Evolutionary conservation across 495 filamentous ascomycete genomes (phyloP), one percentile per base, ranked within the genome.

Genomic region (Trichodelitschia bisporula): DNA sequence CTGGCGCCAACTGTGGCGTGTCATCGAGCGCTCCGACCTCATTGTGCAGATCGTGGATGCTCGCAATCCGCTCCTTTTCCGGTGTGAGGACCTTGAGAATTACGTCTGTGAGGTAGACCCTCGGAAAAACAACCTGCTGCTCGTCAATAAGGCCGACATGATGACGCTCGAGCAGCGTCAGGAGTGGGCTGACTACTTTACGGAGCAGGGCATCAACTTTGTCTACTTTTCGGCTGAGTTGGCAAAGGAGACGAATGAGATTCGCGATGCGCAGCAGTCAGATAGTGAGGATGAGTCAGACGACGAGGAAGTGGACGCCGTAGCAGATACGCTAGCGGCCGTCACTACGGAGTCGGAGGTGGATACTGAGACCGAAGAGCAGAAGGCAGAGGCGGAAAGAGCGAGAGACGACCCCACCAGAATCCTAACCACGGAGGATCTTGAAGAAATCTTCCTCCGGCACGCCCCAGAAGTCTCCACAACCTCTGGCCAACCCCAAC

Each of bases 101-200:
- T 99, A 99, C 40, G 86, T 95, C 28, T 80, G 86, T 55, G 79
- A 92, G 49, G 75, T 95, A 17, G 72, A 79, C 44, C 50, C 69
- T 1, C 66, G 63, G 44, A 99, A 99, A 61, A 63, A 76, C 39
- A 99, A 99, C 48, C 44, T 99, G 42, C 51, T 99, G 27, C 56
- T 99, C 21, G 79, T 99, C 32, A 99, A 99, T 57, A 99, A 99
- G 63, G 84, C 89, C 24, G 89, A 99, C 58, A 90, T 99, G 89
- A 79, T 99, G 78, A 86, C 80, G 11, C 49, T 68, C 32, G 66
- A 69, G 40, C 89, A 99, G 51, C 57, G 89, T 41, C 67, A 66
- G 41, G 57, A 58, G 1, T 99, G 89, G 89, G 80, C 83, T 4
- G 63, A 73, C 31, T 82, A 90, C 44, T 90, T 99, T 38, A 71